A percentile compares a stretch with the other conserved stretches of the same genome.
phyloP scores from a whole-genome alignment of 2,329 filamentous ascomycete species.

The Ascochyta pisi region DNA sequence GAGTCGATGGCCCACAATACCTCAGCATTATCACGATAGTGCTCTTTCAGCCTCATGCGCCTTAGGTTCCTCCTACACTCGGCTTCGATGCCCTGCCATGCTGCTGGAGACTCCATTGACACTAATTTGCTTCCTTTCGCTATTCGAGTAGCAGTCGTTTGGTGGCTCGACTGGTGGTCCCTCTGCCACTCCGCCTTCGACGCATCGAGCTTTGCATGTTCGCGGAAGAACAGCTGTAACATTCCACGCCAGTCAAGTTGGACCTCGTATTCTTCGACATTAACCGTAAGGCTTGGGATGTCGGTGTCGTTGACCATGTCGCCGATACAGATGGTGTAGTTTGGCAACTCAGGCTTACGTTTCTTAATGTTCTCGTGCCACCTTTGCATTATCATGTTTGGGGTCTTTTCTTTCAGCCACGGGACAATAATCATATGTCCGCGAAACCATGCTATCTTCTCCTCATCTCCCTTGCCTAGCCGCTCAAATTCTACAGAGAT shows the following conservation, averaged over 20 bases:
- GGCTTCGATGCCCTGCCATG: conserved; percentile 16
- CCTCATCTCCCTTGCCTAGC: conserved; percentile 21
- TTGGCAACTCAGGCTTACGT: conserved; percentile 38
- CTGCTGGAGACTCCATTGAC: conserved; percentile 6
- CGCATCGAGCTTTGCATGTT: conserved; percentile 26
- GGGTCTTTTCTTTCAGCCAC: conserved; percentile 1
- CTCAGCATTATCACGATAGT: conserved; percentile 32
- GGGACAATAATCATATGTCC: conserved; percentile 9
- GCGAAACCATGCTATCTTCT: conserved; percentile 24
- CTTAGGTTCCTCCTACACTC: conserved; percentile 34
- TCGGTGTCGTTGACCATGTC: conserved; percentile 44
- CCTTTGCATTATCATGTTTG: conserved; percentile 24
- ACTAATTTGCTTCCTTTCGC: conserved; percentile 24
- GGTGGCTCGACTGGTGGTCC: neutral
- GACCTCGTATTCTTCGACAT: conserved; percentile 29
- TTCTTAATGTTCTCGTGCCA: conserved; percentile 37
- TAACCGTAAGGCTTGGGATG: conserved; percentile 32
- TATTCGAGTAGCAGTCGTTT: conserved; percentile 1
- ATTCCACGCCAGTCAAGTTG: conserved; percentile 38
- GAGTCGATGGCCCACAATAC: conserved; percentile 43
- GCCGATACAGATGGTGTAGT: conserved; percentile 40
- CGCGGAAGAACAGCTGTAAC: conserved; percentile 42
- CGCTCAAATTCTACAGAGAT: conserved; percentile 29
- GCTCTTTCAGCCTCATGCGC: conserved; percentile 31
- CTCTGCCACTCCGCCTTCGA: conserved; percentile 18